Evolutionary conservation across 202 grass and related monocot genomes (phyloP).

Genomic region (Schoenoplectus triqueter): DNA sequence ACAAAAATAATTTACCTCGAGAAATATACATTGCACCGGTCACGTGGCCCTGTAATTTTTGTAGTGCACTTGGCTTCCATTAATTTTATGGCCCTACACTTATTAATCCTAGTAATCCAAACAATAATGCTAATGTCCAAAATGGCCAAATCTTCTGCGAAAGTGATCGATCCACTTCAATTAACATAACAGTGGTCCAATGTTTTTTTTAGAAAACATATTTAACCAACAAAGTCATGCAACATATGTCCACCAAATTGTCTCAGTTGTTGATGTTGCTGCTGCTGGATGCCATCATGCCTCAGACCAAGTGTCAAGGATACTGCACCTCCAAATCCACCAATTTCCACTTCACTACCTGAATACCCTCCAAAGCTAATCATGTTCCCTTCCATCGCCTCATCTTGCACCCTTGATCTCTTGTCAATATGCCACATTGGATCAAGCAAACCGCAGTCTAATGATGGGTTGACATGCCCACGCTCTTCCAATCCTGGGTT

Average conservation of each 20-base stretch:
- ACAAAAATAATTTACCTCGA: too few species aligned
- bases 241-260: slow-evolving; percentile 49
- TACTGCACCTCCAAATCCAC: slow-evolving; percentile 46
- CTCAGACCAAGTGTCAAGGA: slow-evolving; percentile 54
- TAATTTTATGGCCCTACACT: too few species aligned
- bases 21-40: too few species aligned
- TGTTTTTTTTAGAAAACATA: neutral
- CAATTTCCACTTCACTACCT: slow-evolving; percentile 37
- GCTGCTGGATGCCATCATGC: slow-evolving; percentile 47
- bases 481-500: neutral
- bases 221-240: slow-evolving; percentile 53
- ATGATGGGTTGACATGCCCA: neutral
- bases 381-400: slow-evolving; percentile 38
- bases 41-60: too few species aligned
- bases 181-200: too few species aligned
- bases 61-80: too few species aligned
- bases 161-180: neutral
- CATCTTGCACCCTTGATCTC: slow-evolving; percentile 44
- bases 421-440: slow-evolving; percentile 46
- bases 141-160: neutral
- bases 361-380: slow-evolving; percentile 47
- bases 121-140: slow-evolving; percentile 23
- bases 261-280: slow-evolving; percentile 40
- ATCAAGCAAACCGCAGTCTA: slow-evolving; percentile 16
- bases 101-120: neutral